Base-by-base conservation (phyloP, 1,284 basidiomycete species). In the Cryptococcus neoformans region DNA sequence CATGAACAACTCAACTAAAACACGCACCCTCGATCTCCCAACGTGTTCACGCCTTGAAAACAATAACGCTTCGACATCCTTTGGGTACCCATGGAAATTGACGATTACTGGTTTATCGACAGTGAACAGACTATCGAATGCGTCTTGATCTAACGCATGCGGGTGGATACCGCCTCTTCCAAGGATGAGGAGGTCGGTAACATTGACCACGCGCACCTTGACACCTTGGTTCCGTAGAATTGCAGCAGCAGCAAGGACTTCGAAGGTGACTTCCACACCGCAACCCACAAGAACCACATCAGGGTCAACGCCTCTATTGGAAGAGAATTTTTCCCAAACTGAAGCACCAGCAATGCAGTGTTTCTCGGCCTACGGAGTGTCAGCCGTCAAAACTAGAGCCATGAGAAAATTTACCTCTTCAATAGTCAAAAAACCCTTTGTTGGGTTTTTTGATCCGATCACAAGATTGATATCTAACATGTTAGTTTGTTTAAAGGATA, bases 371-470 rank as follows among this genome's bases (percentile, higher is more conserved):
- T 63, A 28, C 9, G 6, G 12, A 17, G 2, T 8, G 47, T 56
- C 28, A 53, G 41, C 37, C 14, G 37, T 35, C 16, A 34, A 16
- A 44, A 12, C 28, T 49, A 9, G 1, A 44, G 41, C 11, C 17
- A n/a, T 37, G 5, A 14, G 9, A 12, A 1, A 41, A 28, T 74
- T 57, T 12, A 74, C 76, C 57, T 80, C 78, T 42, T 80, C 77
- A 34, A 69, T 61, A 4, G 68, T 69, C 16, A 81, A 70, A 67
- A 70, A 73, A 59, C 67, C 58, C 44, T 44, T 54, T 47, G 69
- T 74, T 21, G 68, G 85, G 63, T 89, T 87, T 79, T 93, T 93
- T 70, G 86, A 88, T 39, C 89, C 90, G 40, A 92, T 89, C 81
- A 94, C 87, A 35, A 77, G 63, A 60, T 68, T 75, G 70, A 75